Conservation (phyloP, 495 filamentous ascomycete species). For the Neurospora sp. region DNA sequence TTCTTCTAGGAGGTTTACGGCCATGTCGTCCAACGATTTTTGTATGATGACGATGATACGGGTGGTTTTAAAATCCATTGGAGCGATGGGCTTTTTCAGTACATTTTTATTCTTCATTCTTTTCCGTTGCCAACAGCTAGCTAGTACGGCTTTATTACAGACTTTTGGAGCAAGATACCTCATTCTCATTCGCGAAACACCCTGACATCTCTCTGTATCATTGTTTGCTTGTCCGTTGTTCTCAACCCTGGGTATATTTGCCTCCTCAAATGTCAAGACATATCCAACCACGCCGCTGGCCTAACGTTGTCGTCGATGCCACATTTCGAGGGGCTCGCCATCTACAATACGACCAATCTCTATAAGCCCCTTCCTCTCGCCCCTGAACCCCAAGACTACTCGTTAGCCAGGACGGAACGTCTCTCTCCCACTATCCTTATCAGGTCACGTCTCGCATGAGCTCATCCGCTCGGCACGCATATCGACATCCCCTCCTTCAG, state of each 20-base stretch:
- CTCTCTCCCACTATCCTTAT: no score
- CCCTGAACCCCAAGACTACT: no score
- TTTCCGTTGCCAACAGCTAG: background rate
- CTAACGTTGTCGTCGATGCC: no score
- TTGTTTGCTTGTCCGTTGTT: background rate
- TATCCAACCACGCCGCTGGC: background rate
- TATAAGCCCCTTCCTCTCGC: no score
- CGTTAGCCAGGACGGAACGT: background rate
- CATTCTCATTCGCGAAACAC: background rate
- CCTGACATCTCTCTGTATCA: background rate
- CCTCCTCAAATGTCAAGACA: background rate
- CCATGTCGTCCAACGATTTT: background rate
- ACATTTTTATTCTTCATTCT: background rate
- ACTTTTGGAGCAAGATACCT: background rate
- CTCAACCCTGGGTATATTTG: background rate
- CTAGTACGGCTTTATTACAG: background rate
- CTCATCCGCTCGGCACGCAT: no score
- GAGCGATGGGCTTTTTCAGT: background rate
- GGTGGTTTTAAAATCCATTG: background rate
- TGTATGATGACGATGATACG: background rate
- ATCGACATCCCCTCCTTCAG: no score
- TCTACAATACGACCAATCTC: no score
- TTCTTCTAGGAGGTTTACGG: background rate
- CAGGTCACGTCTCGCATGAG: no score
- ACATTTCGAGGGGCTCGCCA: no score